phyloP scores from a whole-genome alignment of 768 basidiomycete genomes.

The Suillus tomentosus region DNA sequence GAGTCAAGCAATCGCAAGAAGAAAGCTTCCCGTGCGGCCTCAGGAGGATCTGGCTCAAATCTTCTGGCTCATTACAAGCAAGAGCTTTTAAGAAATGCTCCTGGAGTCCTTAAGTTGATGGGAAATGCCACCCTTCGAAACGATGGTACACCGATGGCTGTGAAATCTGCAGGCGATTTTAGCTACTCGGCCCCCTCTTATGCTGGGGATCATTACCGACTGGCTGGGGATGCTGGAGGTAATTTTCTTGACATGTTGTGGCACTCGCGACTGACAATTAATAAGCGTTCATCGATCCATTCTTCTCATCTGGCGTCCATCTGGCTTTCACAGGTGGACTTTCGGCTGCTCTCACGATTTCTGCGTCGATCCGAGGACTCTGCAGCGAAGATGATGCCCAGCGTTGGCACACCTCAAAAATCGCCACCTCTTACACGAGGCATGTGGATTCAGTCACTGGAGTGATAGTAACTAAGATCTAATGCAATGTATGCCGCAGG shows the following conservation, averaged over 20 bases:
- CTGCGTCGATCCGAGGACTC: conserved; percentile 39
- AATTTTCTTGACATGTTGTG: no score
- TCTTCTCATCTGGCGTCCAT: conserved; percentile 58
- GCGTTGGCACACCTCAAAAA: conserved; percentile 56
- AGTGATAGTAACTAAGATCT: not conserved
- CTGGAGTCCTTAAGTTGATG: no score
- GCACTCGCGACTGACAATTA: no score
- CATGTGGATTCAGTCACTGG: conserved; percentile 20
- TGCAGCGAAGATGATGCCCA: conserved; percentile 45
- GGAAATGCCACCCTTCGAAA: no score
- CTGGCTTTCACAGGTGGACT: conserved; percentile 61
- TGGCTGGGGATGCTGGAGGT: no score
- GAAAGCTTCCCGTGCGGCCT: not conserved
- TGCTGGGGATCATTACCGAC: no score
- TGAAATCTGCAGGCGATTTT: no score
- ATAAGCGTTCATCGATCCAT: no score
- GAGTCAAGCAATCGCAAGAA: not conserved
- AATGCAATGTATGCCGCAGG: not conserved
- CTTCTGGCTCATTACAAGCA: not conserved
- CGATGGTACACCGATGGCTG: no score
- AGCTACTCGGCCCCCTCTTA: no score
- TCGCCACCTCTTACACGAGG: conserved; percentile 62
- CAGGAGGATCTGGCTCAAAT: not conserved
- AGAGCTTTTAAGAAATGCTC: not conserved
- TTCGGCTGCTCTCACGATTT: conserved; percentile 58